phyloP scores from a whole-genome alignment of 2,329 filamentous ascomycete species.

The Botrytis paeoniae region DNA sequence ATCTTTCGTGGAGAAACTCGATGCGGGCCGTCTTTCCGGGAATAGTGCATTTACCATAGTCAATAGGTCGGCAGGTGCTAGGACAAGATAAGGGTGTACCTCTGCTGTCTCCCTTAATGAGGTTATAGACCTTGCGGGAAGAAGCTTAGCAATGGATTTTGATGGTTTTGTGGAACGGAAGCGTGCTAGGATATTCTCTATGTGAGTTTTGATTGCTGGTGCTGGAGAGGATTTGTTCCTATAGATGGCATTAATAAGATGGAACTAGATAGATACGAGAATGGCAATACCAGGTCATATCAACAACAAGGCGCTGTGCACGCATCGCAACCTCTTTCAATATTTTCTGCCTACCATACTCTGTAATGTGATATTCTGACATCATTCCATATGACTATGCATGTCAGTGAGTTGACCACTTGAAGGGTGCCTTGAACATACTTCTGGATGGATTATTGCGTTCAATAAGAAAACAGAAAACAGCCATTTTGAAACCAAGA shows the following conservation, averaged over 20 bases:
- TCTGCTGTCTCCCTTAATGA: conserved; percentile 73
- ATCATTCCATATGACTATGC: conserved; percentile 60
- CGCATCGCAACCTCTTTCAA: conserved; percentile 76
- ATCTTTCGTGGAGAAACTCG: conserved; percentile 47
- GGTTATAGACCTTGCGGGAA: conserved; percentile 69
- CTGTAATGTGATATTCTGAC: conserved; percentile 87
- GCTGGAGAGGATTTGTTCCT: conserved; percentile 61
- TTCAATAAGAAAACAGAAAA: conserved; percentile 84
- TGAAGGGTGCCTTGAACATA: conserved; percentile 39
- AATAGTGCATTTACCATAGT: conserved; percentile 82
- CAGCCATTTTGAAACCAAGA: conserved; percentile 87
- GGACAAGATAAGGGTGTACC: conserved; percentile 74
- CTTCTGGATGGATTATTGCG: conserved; percentile 86
- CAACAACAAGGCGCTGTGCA: conserved; percentile 74
- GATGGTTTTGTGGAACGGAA: conserved; percentile 49
- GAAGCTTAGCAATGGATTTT: conserved; percentile 53
- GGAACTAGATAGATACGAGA: neutral
- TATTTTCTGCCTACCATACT: conserved; percentile 82
- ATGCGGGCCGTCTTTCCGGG: conserved; percentile 67
- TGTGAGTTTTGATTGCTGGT: conserved; percentile 61
- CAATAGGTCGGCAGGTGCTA: conserved; percentile 75
- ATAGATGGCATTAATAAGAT: conserved; percentile 16
- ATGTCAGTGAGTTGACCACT: conserved; percentile 23
- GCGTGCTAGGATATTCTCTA: conserved; percentile 67
- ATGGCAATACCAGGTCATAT: conserved; percentile 57